Percentiles rank a stretch among this genome's conserved stretches.
These are phyloP conservation scores for Rosa persica DNA, from an alignment of 306 rosid species.

Conservation along the genomic window DNA sequence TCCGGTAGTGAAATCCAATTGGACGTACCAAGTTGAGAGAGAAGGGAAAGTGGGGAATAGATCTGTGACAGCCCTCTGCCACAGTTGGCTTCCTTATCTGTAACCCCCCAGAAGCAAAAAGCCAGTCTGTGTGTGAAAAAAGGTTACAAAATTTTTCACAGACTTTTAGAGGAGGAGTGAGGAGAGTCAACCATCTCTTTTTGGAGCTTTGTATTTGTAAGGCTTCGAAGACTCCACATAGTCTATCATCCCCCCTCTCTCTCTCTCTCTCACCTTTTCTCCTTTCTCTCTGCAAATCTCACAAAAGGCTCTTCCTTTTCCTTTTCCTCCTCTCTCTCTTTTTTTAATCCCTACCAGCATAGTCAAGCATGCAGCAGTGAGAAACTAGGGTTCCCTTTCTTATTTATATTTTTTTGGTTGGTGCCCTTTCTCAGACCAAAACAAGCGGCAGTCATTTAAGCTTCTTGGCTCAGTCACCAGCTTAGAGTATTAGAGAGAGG, in stretches of 20 bases:
- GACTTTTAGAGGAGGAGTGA: constrained; percentile 22
- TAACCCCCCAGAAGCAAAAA: constrained; percentile 20
- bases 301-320: constrained; percentile 22
- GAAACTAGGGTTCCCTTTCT: constrained; percentile 61
- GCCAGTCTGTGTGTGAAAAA: constrained; percentile 30
- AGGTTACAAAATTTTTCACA: constrained; percentile 30
- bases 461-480: constrained; percentile 8
- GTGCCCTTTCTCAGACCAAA: constrained; percentile 12
- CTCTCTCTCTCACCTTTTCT: not conserved
- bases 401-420: not conserved
- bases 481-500: not conserved
- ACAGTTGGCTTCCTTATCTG: constrained; percentile 34
- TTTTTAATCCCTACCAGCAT: constrained; percentile 22
- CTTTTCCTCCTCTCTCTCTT: constrained; percentile 20
- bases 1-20: constrained; percentile 1
- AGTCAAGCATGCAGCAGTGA: constrained; percentile 82
- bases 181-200: constrained; percentile 88
- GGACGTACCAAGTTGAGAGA: constrained; percentile 6
- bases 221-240: constrained; percentile 93
- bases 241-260: constrained; percentile 45
- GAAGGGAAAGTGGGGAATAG: not conserved
- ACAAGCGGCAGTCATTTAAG: constrained; percentile 15
- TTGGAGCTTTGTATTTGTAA: constrained; percentile 79
- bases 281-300: constrained; percentile 33
- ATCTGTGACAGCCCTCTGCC: constrained; percentile 9